Evolutionary conservation across 1,284 basidiomycete genomes (phyloP).

Genomic region (Grifola frondosa): DNA sequence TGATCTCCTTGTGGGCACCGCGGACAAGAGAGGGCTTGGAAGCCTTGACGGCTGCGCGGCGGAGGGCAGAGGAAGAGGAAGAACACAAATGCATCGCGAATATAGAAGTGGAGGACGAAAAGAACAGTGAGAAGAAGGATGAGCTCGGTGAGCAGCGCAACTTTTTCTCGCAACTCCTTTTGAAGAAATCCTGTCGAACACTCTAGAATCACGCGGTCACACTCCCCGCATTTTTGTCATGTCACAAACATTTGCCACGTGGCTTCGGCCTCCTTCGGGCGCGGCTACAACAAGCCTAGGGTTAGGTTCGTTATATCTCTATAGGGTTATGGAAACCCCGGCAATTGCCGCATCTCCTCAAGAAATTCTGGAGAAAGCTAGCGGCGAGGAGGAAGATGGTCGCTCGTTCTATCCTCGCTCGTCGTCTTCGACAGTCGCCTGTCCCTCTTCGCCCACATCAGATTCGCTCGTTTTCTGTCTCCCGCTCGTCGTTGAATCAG

Average conservation of each 20-base stretch:
- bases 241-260: conserved; percentile 3
- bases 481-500: not conserved
- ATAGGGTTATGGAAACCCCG: not conserved
- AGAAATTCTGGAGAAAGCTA: not conserved
- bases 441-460: not conserved
- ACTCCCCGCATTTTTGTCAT: conserved; percentile 7
- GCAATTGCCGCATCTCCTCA: not conserved
- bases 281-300: too few relatives aligned
- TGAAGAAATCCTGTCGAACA: conserved; percentile 18
- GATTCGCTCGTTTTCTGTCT: not conserved
- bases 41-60: conserved; percentile 44
- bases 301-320: too few relatives aligned
- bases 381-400: conserved; percentile 11
- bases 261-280: too few relatives aligned
- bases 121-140: conserved; percentile 15
- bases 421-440: conserved; percentile 10
- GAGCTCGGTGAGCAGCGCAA: conserved; percentile 10
- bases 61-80: conserved; percentile 45
- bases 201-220: conserved; percentile 30
- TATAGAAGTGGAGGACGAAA: not conserved
- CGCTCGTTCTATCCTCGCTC: conserved; percentile 17
- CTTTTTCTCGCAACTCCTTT: not conserved
- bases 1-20: conserved; percentile 92
- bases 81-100: conserved; percentile 37
- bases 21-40: conserved; percentile 55